Base-by-base conservation (phyloP, 306 rosid genomes). In the Cicer cuneatum region DNA sequence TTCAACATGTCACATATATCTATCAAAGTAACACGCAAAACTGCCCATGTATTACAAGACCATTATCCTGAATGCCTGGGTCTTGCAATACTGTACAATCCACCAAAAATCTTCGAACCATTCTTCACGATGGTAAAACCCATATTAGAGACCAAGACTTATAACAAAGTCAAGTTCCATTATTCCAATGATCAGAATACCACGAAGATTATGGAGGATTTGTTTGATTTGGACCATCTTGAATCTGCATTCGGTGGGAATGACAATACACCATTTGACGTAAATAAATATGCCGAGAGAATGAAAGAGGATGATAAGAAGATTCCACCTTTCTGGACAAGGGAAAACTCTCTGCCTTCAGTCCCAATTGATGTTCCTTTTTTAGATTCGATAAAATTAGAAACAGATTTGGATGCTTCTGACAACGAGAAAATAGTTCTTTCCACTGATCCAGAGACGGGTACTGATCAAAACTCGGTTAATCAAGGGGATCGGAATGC, bases 211-310 rank as follows among this genome's bases (percentile, higher is more conserved):
- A 81, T 92, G 95, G 98, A 87, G 85, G 90, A 90, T 81, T 73
- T 88, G 41, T 95, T 95, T 73, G 89, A 95, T 74, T 76, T 90
- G 79, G 90, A 92, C 48, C 85, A 43, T 64, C 90, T 92, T 76
- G 98, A 90, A 81, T 82, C 96, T 80, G 91, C 92, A 66, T 95
- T 95, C 64, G 97, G 97, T 9, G 99, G 99, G 65, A 92, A 92
- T 7, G 82, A 87, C 48, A 45, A 67, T 68, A 33, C 79, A 9
- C 86, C 82, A 24, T 95, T 95, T 58, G 95, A 95, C 71, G 76
- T 89, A 52, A 87, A 54, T 64, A 90, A 67, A 68, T 92, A 92
- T 60, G 92, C 92, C 0, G 97, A 90, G 87, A 84, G 86, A 82
- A 94, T 94, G 97, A 89, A 59, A 76, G 96, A 88, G 81, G 95